Percentiles rank a stretch among this genome's conserved stretches.
phyloP scores from a whole-genome alignment of 192 early-diverging fungal genomes.

The Podila verticillata region DNA sequence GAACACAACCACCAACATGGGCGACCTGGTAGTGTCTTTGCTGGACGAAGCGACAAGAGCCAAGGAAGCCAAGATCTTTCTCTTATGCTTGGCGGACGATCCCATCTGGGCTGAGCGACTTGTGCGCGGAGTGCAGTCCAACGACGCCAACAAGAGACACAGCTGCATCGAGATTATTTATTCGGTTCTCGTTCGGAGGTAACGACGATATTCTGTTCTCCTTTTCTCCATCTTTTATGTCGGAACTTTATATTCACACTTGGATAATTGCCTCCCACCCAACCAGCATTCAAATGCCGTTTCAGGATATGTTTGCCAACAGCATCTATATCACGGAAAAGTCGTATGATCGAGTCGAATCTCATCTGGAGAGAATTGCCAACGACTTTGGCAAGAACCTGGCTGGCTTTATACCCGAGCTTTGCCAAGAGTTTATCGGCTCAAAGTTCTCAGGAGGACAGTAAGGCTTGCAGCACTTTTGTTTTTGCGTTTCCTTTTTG shows the following conservation, averaged over 20 bases:
- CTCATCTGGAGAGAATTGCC: constrained; percentile 32
- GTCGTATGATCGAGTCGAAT: constrained; percentile 25
- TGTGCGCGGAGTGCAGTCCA: constrained; percentile 23
- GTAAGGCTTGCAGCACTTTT: too few species aligned
- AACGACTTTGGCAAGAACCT: constrained; percentile 32
- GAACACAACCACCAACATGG: constrained; percentile 24
- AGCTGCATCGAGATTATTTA: constrained; percentile 48
- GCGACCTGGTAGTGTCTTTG: constrained; percentile 34
- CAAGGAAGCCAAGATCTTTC: constrained; percentile 36
- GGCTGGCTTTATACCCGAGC: constrained; percentile 14
- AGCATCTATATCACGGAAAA: constrained; percentile 26
- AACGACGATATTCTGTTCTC: background rate
- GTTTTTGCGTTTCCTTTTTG: background rate
- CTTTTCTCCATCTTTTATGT: too few species aligned
- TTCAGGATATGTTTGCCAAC: constrained; percentile 46
- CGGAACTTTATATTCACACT: too few species aligned
- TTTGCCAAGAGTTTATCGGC: constrained; percentile 28
- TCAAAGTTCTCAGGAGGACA: constrained; percentile 21
- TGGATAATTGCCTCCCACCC: background rate
- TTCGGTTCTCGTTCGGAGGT: constrained; percentile 49
- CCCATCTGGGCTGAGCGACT: constrained; percentile 50
- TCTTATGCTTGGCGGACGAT: constrained; percentile 35
- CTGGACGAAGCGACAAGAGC: constrained; percentile 35
- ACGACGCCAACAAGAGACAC: constrained; percentile 7
- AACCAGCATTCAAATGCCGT: constrained; percentile 41